Evolutionary conservation across 2,329 filamentous ascomycete species (phyloP).

Genomic region (Fusarium agapanthi): DNA sequence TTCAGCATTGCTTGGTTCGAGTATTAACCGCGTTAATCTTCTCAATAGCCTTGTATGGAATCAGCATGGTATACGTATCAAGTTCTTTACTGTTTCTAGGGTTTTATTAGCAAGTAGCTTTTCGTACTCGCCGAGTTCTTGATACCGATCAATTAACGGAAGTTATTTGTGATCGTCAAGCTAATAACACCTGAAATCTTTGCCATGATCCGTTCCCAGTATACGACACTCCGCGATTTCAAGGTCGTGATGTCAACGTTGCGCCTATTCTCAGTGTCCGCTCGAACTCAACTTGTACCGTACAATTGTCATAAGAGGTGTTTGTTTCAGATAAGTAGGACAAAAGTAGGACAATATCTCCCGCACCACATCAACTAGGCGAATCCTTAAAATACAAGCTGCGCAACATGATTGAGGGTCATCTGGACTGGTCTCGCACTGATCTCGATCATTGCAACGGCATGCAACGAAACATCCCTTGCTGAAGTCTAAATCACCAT

Average conservation of each 20-base stretch:
- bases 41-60: background rate
- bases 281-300: background rate
- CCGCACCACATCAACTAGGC: background rate
- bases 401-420: background rate
- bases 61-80: background rate
- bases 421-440: background rate
- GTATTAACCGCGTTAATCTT: background rate
- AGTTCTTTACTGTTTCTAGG: background rate
- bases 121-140: background rate
- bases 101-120: no score
- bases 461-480: conserved; percentile 16
- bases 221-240: background rate
- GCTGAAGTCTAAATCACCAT: background rate
- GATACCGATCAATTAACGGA: background rate
- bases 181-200: background rate
- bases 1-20: background rate
- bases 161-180: background rate
- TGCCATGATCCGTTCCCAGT: background rate
- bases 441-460: conserved; percentile 23
- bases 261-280: background rate
- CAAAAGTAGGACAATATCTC: no score
- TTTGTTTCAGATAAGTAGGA: background rate
- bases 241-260: background rate
- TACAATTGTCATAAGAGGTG: background rate
- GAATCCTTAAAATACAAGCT: background rate